Percentiles rank a stretch among this genome's conserved stretches.
Evolutionary conservation across 177 flowering plant species (phyloP).

Genomic region (Tripterygium wilfordii): DNA sequence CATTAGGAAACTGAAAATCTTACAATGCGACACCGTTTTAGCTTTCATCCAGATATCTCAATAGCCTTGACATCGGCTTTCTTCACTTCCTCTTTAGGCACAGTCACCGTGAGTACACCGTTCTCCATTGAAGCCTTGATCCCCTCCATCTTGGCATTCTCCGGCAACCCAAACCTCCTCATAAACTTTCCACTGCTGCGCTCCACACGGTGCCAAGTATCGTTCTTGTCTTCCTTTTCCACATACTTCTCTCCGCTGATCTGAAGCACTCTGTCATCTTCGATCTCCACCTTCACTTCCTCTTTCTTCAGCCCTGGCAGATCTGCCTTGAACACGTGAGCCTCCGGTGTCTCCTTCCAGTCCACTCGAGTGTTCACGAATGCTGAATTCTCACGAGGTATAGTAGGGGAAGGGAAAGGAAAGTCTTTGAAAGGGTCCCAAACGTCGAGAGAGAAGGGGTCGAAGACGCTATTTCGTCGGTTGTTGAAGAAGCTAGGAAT

Average conservation of each 20-base stretch:
- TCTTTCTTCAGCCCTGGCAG: conserved; percentile 30
- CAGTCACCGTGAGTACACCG: conserved; percentile 20
- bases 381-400: neutral
- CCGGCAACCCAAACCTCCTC: conserved; percentile 34
- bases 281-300: conserved; percentile 29
- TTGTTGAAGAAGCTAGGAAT: neutral
- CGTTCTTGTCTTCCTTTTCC: conserved; percentile 30
- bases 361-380: conserved; percentile 1
- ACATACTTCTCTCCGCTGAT: conserved; percentile 28
- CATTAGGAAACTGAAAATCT: neutral
- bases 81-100: conserved; percentile 21
- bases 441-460: too few species aligned
- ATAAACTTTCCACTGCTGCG: conserved; percentile 26
- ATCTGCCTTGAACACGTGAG: conserved; percentile 26
- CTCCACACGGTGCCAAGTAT: conserved; percentile 30
- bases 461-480: neutral
- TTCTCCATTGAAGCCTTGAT: conserved; percentile 30
- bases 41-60: conserved; percentile 12
- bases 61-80: conserved; percentile 23
- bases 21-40: neutral
- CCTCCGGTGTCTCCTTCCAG: conserved; percentile 23
- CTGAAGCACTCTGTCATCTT: conserved; percentile 23
- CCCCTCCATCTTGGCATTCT: conserved; percentile 23
- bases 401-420: neutral
- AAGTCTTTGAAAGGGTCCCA: neutral